Conservation (phyloP, 164 flowering plant species). For the Hamamelis virginiana region DNA sequence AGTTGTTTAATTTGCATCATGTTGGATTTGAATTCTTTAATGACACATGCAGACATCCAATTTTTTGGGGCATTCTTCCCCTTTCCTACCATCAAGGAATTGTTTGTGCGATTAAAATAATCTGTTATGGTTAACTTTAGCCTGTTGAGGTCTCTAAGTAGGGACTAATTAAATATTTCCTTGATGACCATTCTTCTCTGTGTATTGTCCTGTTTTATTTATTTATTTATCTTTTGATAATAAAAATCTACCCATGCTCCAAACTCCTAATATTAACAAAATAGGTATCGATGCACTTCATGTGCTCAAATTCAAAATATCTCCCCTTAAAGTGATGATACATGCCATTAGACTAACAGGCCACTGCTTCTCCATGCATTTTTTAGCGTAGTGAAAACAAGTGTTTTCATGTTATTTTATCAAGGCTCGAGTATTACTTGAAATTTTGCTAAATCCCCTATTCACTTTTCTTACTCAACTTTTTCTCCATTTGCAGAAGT, state of each 20-base stretch:
- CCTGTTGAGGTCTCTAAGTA: background rate
- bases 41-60: background rate
- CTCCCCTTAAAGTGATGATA: too few species aligned
- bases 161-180: background rate
- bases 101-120: too few species aligned
- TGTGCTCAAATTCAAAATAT: too few species aligned
- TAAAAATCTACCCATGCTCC: too few species aligned
- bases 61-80: background rate
- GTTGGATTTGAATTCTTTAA: background rate
- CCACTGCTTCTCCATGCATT: too few species aligned
- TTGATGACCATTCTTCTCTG: background rate
- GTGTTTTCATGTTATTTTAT: background rate
- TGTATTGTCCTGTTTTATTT: too few species aligned
- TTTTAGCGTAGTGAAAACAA: too few species aligned
- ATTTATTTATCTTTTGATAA: too few species aligned
- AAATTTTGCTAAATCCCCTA: background rate
- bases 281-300: too few species aligned
- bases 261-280: too few species aligned
- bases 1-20: conserved; percentile 5
- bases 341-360: too few species aligned
- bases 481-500: conserved; percentile 50
- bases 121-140: background rate
- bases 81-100: background rate
- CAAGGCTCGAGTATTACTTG: background rate
- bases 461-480: background rate